A percentile compares a stretch with the other conserved stretches of the same genome.
phyloP scores from a whole-genome alignment of 805 yeast species.

The Zygosaccharomyces bailii region DNA sequence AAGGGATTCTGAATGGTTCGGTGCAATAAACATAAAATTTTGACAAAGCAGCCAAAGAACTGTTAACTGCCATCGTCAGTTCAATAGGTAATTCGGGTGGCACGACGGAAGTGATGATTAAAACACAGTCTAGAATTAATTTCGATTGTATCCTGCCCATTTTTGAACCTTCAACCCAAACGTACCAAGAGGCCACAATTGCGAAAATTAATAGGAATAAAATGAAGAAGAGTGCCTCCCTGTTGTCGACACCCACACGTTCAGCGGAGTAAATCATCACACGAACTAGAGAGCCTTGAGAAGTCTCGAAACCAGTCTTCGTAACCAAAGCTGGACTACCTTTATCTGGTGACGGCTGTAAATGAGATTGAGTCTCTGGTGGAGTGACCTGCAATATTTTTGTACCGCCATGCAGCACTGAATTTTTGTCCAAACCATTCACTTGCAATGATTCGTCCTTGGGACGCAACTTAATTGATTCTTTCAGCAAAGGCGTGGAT shows the following conservation, averaged over 20 bases:
- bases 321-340: constrained; percentile 90
- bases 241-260: constrained; percentile 92
- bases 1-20: constrained; percentile 96
- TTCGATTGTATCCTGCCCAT: constrained; percentile 95
- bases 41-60: constrained; percentile 80
- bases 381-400: constrained; percentile 87
- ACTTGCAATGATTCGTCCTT: constrained; percentile 60
- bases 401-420: constrained; percentile 92
- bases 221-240: constrained; percentile 89
- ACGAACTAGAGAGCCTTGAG: constrained; percentile 95
- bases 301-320: constrained; percentile 97
- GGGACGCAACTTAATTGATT: constrained; percentile 83
- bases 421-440: constrained; percentile 84
- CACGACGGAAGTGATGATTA: constrained; percentile 94
- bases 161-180: constrained; percentile 95
- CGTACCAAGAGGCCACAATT: constrained; percentile 93
- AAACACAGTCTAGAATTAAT: constrained; percentile 89
- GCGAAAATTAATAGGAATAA: constrained; percentile 88
- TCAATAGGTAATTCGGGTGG: constrained; percentile 99
- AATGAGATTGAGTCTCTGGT: constrained; percentile 47
- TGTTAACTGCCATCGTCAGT: constrained; percentile 95
- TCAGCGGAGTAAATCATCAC: constrained; percentile 97
- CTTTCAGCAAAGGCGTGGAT: constrained; percentile 93
- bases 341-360: constrained; percentile 75
- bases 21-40: constrained; percentile 93